Conservation (phyloP, 2,329 filamentous ascomycete genomes). For the Atkinsonella texensis region DNA sequence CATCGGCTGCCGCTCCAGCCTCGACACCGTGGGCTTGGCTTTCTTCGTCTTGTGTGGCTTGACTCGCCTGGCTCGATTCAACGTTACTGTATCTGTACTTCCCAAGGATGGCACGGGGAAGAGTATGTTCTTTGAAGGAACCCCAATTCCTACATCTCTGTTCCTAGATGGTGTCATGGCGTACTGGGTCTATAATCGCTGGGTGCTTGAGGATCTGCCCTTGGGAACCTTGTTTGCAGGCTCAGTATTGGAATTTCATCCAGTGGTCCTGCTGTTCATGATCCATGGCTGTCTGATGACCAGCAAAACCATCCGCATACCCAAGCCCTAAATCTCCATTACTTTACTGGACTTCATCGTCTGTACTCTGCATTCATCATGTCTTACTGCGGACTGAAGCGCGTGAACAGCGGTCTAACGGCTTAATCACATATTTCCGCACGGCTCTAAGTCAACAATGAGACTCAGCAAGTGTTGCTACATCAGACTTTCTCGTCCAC, state of each 20-base stretch:
- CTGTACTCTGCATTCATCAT: background rate
- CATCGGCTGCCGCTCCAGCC: conserved; percentile 70
- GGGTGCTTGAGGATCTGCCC: conserved; percentile 70
- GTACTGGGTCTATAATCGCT: conserved; percentile 73
- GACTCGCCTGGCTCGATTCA: conserved; percentile 89
- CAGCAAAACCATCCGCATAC: conserved; percentile 87
- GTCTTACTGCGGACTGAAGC: background rate
- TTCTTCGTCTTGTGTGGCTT: conserved; percentile 94
- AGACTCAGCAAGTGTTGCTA: too few species aligned
- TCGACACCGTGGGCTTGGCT: conserved; percentile 69
- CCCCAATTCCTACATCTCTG: conserved; percentile 85
- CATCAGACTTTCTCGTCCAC: too few species aligned
- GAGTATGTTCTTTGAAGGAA: conserved; percentile 91
- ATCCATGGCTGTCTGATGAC: conserved; percentile 91
- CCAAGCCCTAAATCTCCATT: conserved; percentile 53
- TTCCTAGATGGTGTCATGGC: conserved; percentile 74
- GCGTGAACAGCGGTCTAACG: too few species aligned
- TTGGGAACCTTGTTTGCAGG: conserved; percentile 57
- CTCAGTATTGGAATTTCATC: conserved; percentile 69
- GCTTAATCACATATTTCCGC: too few species aligned
- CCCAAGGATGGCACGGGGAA: conserved; percentile 90
- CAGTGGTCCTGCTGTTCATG: conserved; percentile 67
- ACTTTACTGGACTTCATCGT: background rate
- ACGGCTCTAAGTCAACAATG: too few species aligned
- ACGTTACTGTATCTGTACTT: conserved; percentile 80